phyloP scores from a whole-genome alignment of 495 filamentous ascomycete species.

The Neurospora sp. region DNA sequence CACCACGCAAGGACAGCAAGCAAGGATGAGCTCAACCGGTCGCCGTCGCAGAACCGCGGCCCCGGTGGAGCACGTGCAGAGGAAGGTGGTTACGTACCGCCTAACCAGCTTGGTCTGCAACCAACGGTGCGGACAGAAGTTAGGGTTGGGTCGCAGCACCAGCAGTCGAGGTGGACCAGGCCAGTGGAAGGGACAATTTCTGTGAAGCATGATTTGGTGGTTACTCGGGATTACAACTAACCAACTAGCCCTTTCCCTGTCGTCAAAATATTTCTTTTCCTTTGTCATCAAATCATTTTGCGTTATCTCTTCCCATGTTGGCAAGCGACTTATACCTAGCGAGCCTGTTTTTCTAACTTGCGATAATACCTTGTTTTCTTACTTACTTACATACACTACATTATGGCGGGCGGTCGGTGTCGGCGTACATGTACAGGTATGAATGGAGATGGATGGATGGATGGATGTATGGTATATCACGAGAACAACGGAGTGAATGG shows the following conservation, averaged over 20 bases:
- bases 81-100: neutral
- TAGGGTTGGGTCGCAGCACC: conserved; percentile 2
- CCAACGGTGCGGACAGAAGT: conserved; percentile 17
- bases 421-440: neutral
- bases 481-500: neutral
- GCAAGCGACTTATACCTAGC: neutral
- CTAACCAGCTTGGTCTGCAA: conserved; percentile 7
- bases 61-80: neutral
- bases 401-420: neutral
- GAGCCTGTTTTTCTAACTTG: neutral
- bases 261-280: neutral
- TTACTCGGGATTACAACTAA: neutral
- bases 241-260: neutral
- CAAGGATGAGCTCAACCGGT: neutral
- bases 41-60: neutral
- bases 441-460: neutral
- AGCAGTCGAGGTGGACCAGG: neutral
- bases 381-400: neutral
- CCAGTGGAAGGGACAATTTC: neutral
- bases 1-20: neutral
- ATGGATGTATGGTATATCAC: neutral
- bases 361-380: neutral
- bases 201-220: neutral
- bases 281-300: neutral
- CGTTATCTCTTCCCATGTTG: neutral